Base-by-base conservation (phyloP, 78 protist species). In the Acrasis kona region DNA sequence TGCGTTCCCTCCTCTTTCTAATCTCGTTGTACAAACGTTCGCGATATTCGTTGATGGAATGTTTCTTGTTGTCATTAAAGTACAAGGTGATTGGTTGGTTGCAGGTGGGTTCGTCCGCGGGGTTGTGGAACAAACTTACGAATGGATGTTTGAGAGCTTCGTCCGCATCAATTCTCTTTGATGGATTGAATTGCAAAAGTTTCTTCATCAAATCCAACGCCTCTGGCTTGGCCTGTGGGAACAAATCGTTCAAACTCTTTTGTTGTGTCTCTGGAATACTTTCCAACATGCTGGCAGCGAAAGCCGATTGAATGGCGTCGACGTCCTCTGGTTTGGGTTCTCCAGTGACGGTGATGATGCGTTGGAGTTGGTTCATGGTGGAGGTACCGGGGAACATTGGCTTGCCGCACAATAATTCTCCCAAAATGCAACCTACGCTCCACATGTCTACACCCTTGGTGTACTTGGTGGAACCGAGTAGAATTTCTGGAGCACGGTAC, bases 401-500 rank as follows among this genome's bases (percentile, higher is more conserved):
- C 73, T 91, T 92, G 1, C 96, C 95, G 0, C 90, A 87, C 8
- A 95, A 39, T 34, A 95, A 70, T 83, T 97, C 99, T 12, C 96
- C 99, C 42, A 95, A 58, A 40, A 97, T 97, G 74, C 99, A 97
- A 19, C 97, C 97, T 0, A 93, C 32, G 0, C 85, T 64, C 95
- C 95, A 88, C 85, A 88, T 91, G 78, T 91, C 95, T 39, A 91
- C 95, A 1, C 84, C 92, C 70, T 76, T 58, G 28, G 84, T 67
- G 80, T 89, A 92, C 76, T 5, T 29, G n/a, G 90, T 79, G 35
- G 96, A 91, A 2, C 99, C 99, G n/a, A 93, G 84, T 2, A 96
- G 83, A 40, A 97, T 96, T 71, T 97, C 99, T 3, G 99, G 99
- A 5, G 98, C 97, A 34, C 99, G 72, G 61, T 88, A 89, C 90